phyloP scores from a whole-genome alignment of 1,284 basidiomycete species.

The Pseudozyma sp. region DNA sequence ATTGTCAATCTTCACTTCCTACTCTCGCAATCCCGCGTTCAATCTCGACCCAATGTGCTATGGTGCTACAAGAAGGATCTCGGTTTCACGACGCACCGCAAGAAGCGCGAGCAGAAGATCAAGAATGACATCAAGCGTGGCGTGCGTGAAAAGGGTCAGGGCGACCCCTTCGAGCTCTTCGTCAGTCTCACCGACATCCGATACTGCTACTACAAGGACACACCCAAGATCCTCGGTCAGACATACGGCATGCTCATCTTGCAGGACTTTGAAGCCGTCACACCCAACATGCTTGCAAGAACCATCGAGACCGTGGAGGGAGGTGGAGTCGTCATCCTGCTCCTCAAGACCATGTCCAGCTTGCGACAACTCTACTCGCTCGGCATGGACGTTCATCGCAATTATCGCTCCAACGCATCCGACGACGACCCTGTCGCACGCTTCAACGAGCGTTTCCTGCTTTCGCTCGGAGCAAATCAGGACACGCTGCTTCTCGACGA shows the following conservation, averaged over 20 bases:
- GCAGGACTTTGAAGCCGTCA: constrained; percentile 98
- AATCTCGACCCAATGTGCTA: constrained; percentile 61
- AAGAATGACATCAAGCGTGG: constrained; percentile 76
- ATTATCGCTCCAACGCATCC: constrained; percentile 86
- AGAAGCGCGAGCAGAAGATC: constrained; percentile 75
- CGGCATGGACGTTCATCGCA: constrained; percentile 81
- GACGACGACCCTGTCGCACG: constrained; percentile 90
- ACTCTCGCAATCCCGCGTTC: constrained; percentile 62
- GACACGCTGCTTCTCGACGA: constrained; percentile 96
- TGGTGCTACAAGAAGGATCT: constrained; percentile 68
- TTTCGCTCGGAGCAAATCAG: constrained; percentile 78
- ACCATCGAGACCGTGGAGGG: constrained; percentile 99
- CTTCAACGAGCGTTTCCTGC: constrained; percentile 93
- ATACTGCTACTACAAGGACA: constrained; percentile 74
- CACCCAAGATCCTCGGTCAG: constrained; percentile 78
- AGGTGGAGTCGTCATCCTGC: constrained; percentile 89
- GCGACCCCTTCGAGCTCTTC: constrained; percentile 95
- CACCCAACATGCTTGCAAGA: constrained; percentile 93
- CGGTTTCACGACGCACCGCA: constrained; percentile 80
- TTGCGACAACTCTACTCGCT: constrained; percentile 93
- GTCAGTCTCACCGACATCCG: constrained; percentile 98
- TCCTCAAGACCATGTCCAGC: constrained; percentile 95
- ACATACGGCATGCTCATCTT: constrained; percentile 98
- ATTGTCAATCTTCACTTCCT: constrained; percentile 96
- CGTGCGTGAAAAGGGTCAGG: constrained; percentile 91